Evolutionary conservation across 1,284 basidiomycete genomes (phyloP).

Genomic region (Ceratobasidium sp.): DNA sequence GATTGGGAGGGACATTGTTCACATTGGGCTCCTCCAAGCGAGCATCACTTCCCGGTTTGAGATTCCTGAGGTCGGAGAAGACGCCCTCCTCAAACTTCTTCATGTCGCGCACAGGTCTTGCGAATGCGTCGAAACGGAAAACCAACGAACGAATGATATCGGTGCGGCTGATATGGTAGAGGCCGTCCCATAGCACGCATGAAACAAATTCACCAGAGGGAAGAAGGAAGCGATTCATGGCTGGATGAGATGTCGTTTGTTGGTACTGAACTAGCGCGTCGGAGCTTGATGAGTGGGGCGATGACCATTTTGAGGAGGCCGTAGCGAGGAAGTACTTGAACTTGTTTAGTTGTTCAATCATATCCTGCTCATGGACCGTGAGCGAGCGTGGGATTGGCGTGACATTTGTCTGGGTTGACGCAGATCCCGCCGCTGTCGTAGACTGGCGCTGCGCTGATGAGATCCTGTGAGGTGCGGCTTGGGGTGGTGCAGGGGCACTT

Average conservation of each 20-base stretch:
- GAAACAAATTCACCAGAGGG: slow-evolving; percentile 89
- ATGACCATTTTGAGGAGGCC: slow-evolving; percentile 77
- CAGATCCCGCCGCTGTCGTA: neutral
- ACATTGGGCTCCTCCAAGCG: slow-evolving; percentile 94
- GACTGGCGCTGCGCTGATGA: slow-evolving; percentile 1
- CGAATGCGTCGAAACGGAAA: slow-evolving; percentile 92
- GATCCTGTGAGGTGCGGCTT: neutral
- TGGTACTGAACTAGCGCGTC: slow-evolving; percentile 50
- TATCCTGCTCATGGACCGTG: slow-evolving; percentile 72
- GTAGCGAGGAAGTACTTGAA: slow-evolving; percentile 91
- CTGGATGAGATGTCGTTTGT: slow-evolving; percentile 62
- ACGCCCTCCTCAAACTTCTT: slow-evolving; percentile 96
- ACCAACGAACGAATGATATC: slow-evolving; percentile 89
- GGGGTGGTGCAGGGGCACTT: slow-evolving; percentile 1
- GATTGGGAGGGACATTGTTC: slow-evolving; percentile 50
- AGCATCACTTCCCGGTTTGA: slow-evolving; percentile 91
- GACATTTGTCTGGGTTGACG: neutral
- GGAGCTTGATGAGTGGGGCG: slow-evolving; percentile 53
- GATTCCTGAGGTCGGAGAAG: slow-evolving; percentile 89
- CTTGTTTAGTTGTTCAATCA: slow-evolving; percentile 76
- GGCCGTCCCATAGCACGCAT: slow-evolving; percentile 89
- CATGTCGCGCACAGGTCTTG: slow-evolving; percentile 80
- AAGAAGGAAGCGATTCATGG: slow-evolving; percentile 84
- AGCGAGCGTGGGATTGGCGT: slow-evolving; percentile 61
- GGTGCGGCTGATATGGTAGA: slow-evolving; percentile 94